Evolutionary conservation across 495 filamentous ascomycete species (phyloP).

Genomic region (Penicillium coprophilum): DNA sequence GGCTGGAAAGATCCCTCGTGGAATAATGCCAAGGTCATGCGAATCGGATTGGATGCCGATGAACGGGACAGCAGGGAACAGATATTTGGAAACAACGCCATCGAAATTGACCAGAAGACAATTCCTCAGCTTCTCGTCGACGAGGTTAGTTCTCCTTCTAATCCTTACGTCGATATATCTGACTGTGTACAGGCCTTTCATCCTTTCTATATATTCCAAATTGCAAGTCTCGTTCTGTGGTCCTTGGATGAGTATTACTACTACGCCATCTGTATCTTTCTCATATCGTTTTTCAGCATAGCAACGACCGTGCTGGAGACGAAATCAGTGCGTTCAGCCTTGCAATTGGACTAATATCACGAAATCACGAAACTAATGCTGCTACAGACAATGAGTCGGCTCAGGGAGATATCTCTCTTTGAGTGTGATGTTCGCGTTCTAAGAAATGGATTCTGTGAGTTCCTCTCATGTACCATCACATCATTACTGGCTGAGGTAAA

Average conservation of each 20-base stretch:
- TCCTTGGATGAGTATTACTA: conserved; percentile 95
- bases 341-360: conserved; percentile 14
- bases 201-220: conserved; percentile 97
- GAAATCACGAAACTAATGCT: conserved; percentile 24
- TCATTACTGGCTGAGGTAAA: not conserved
- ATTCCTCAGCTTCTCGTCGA: conserved; percentile 80
- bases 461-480: conserved; percentile 1
- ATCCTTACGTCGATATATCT: conserved; percentile 14
- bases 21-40: conserved; percentile 72
- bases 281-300: conserved; percentile 93
- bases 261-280: conserved; percentile 92
- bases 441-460: conserved; percentile 89
- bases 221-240: conserved; percentile 93
- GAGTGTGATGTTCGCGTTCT: conserved; percentile 93
- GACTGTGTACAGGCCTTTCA: conserved; percentile 69
- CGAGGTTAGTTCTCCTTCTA: conserved; percentile 59
- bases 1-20: conserved; percentile 93
- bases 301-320: conserved; percentile 87
- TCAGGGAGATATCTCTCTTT: conserved; percentile 90
- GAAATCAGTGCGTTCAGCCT: conserved; percentile 58
- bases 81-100: conserved; percentile 84
- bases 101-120: conserved; percentile 89
- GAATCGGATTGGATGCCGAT: conserved; percentile 83
- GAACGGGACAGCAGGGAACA: conserved; percentile 80
- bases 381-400: conserved; percentile 76